Base-by-base conservation (phyloP, 2,329 filamentous ascomycete genomes). In the Aspergillus vadensis region DNA sequence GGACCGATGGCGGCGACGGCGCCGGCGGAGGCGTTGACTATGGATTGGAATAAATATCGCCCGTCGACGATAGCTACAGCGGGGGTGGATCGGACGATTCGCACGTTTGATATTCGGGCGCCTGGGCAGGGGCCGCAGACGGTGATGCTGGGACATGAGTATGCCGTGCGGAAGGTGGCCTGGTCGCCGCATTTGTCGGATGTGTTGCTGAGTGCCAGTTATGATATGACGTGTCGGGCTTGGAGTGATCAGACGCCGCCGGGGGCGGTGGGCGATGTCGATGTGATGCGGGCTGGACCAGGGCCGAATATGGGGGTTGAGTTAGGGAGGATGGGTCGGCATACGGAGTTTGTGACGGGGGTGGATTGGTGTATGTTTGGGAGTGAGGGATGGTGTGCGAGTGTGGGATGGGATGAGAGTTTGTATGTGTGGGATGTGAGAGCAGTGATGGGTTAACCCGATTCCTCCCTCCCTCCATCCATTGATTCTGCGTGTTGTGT, bases 41-140 rank as follows among this genome's bases (percentile, higher is more conserved):
- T 98, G 77, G 95, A 99, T 77, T 99, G 95, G 95, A 99, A 99
- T 80, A 99, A 99, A 78, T 99, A 99, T 79, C 86, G 90, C 41
- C 87, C 92, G 66, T 89, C 88, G 0, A 82, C 97, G 25, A 81
- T 99, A 57, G 95, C 95, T 0, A 92, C 92, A 0, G 95, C 87
- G 1, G 94, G 95, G 57, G 95, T 98, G 3, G 95, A 99, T 76
- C 86, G 91, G 57, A 80, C 89, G 17, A 88, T 99, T 62, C 88
- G 95, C 51, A 95, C 91, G 0, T 98, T 98, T 71, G 95, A 99
- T 75, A 88, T 97, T 49, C 85, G 95, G 47, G 89, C 87, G 69
- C 90, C 91, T 0, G 79, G 83, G 5, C 86, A 83, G 5, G 92
- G 92, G 0, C 91, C 94, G 0, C 74, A 91, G 9, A 83, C 89